Evolutionary conservation across 129 eudicot species (phyloP).

Genomic region (Centaurea solstitialis): DNA sequence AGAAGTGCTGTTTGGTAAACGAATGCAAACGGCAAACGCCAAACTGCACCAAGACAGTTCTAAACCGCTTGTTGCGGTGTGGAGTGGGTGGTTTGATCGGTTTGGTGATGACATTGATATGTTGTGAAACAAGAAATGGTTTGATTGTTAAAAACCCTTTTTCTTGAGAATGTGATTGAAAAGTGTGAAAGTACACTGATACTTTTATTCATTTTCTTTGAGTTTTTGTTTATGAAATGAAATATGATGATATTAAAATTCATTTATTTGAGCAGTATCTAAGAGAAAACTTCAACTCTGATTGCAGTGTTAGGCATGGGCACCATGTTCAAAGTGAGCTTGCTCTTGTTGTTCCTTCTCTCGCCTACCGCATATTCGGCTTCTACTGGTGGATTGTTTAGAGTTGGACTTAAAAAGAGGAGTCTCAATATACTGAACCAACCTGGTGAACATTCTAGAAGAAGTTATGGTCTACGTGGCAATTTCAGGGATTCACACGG

Average conservation of each 20-base stretch:
- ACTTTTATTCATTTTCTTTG: not conserved
- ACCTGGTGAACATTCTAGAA: not conserved
- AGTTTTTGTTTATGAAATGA: not conserved
- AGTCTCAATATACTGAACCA: slow-evolving; percentile 24
- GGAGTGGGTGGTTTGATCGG: not conserved
- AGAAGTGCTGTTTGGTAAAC: not conserved
- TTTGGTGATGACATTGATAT: not conserved
- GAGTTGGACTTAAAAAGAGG: slow-evolving; percentile 47
- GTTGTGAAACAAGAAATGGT: not conserved
- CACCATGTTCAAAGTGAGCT: slow-evolving; percentile 17
- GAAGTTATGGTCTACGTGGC: slow-evolving; percentile 19
- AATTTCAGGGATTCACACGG: slow-evolving; percentile 17
- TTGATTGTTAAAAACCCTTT: not conserved
- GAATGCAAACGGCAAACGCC: not conserved
- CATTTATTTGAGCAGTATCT: not conserved
- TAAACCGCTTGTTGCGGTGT: not conserved
- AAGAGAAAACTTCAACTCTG: not conserved
- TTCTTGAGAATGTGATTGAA: not conserved
- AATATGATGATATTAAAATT: slow-evolving; percentile 1
- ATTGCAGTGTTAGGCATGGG: slow-evolving; percentile 30
- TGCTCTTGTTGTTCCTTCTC: slow-evolving; percentile 23
- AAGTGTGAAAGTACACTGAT: not conserved
- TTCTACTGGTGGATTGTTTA: slow-evolving; percentile 25
- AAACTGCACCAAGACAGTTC: not conserved
- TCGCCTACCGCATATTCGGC: slow-evolving; percentile 22